A percentile compares a stretch with the other conserved stretches of the same genome.
Conservation (phyloP, 1,284 basidiomycete species). For the Microbotryum silenes-acaulis region DNA sequence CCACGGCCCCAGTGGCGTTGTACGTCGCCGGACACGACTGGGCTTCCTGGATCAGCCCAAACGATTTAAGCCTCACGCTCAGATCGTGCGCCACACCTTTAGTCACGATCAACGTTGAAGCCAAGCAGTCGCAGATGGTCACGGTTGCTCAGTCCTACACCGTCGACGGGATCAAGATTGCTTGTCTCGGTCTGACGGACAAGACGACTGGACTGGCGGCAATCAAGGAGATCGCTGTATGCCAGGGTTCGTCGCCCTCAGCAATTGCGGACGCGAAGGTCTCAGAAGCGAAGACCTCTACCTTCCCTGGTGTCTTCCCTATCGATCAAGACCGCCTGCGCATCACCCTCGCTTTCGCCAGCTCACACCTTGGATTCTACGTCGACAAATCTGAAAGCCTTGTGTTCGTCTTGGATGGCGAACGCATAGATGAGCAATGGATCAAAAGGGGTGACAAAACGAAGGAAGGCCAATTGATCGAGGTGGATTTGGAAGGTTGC, state of each 20-base stretch:
- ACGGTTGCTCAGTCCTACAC: slow-evolving; percentile 4
- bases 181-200: slow-evolving; percentile 30
- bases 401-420: no score
- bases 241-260: not conserved
- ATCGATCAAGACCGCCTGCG: not conserved
- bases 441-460: no score
- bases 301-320: not conserved
- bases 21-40: not conserved
- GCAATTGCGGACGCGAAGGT: not conserved
- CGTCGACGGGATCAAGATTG: slow-evolving; percentile 8
- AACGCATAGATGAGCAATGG: no score
- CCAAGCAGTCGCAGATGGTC: not conserved
- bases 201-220: slow-evolving; percentile 30
- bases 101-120: not conserved
- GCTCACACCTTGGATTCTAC: slow-evolving; percentile 12
- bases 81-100: not conserved
- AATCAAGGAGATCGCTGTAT: slow-evolving; percentile 4
- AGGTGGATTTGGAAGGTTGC: no score
- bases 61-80: not conserved
- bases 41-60: slow-evolving; percentile 1
- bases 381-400: not conserved
- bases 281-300: not conserved
- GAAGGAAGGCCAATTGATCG: no score
- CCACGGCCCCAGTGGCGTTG: not conserved
- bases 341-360: slow-evolving; percentile 14